Base-by-base conservation (phyloP, 1,284 basidiomycete species). In the Marasmius sp. region DNA sequence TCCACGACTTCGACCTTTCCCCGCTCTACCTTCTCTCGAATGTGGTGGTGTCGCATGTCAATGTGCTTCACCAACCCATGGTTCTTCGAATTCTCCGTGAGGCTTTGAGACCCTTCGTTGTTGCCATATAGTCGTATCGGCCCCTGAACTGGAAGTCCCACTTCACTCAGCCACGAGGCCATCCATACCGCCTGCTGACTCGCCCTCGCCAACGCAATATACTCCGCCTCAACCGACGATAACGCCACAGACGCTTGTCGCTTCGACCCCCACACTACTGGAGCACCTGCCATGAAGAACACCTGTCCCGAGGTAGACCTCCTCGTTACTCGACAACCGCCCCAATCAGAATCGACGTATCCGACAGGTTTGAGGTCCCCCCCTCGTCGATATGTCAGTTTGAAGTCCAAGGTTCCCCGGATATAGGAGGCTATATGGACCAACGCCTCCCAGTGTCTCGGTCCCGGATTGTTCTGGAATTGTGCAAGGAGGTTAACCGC, bases 21-120 rank as follows among this genome's bases (percentile, higher is more conserved):
- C 0, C 74, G 70, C 38, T 78, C 67, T 58, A 74, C 75, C 61
- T 80, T 27, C 27, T 27, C 27, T 27, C 27, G 27, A 27, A 27
- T 27, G 27, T 27, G 27, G 27, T 27, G 79, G 63, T 75, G 69
- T 0, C 66, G 59, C 47, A 80, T 69, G 60, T 80, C 73, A 37
- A 81, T 79, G 64, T 81, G 80, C 66, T 79, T 79, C 9, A 73
- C 67, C 3, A 69, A 61, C 0, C 67, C 54, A 57, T 72, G 70
- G 27, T 57, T 67, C 1, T 63, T 61, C 1, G 69, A 67, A 34
- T 74, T 70, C 2, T 69, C 50, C 8, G 71, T 64, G 6, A 78
- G 39, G 12, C 57, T 39, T 16, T 77, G 66, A 7, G 71, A 63
- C 1, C 66, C 62, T 22, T 70, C 61, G 64, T 79, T 80, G 66